Evolutionary conservation across 371 early-diverging fungal genomes (phyloP), one percentile per base, ranked within the genome.

Genomic region (Mortierella sp.): DNA sequence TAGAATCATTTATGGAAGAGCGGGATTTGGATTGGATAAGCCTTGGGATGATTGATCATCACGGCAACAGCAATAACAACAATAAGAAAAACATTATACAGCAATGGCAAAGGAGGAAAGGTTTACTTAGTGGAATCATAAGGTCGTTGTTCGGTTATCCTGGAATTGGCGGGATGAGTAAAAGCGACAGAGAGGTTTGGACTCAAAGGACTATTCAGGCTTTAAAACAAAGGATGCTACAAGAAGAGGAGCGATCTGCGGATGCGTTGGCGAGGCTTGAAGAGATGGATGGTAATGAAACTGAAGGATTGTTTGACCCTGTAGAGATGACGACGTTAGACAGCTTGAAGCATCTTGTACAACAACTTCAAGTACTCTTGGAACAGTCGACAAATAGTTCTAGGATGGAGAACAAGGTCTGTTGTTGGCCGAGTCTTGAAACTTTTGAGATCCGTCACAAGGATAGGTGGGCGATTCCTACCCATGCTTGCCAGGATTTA

Each of bases 391-490:
- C 5, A 8, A 35, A 23, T 19, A 63, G 34, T 23, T 23, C 53
- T 9, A 29, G 64, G 35, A 35, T 35, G n/a, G 35, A 51, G 35
- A 51, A 53, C 17, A 15, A 17, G 12, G 26, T 35, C 5, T 63
- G 64, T 35, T 63, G 64, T 34, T 63, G 64, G 64, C 64, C 64
- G 9, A 34, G 23, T 26, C 35, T 63, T 35, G 64, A 63, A 19
- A 19, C 7, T 1, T 51, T 63, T 31, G 64, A 49, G 37, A 63
- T 63, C 5, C 22, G 47, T 47, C 32, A 49, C 2, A 63, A 15
- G 64, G 17, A 5, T 0, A 35, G 34, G 7, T 23, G 19, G 23
- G 1, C 53, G 29, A 13, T 19, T 23, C 29, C 23, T 28, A 10
- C 28, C 10, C 29, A 17, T 10, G 28, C 53, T 10, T 53, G 53